A percentile compares a stretch with the other conserved stretches of the same genome.
Evolutionary conservation across 441 rosid species (phyloP).

Genomic region (Eruca vesicaria): DNA sequence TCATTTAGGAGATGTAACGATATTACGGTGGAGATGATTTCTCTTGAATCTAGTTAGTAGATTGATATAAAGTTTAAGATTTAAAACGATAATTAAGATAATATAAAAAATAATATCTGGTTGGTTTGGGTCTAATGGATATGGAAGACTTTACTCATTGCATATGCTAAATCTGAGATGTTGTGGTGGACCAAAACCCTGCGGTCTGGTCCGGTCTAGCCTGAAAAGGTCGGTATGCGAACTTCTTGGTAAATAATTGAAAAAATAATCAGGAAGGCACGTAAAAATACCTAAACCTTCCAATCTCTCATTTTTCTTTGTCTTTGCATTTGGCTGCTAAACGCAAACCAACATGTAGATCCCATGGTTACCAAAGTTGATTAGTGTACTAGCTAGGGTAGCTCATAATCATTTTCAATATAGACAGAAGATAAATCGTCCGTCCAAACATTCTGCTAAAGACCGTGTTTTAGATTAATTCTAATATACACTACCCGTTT

Average conservation of each 20-base stretch:
- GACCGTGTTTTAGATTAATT: not conserved
- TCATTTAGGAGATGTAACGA: conserved; percentile 14
- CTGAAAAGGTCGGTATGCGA: not conserved
- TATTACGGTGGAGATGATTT: conserved; percentile 16
- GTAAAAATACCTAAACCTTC: too few species aligned
- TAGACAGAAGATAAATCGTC: too few species aligned
- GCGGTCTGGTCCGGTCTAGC: not conserved
- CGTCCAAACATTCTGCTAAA: too few species aligned
- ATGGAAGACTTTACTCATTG: not conserved
- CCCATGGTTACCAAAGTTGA: too few species aligned
- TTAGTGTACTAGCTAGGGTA: too few species aligned
- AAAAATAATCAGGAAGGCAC: too few species aligned
- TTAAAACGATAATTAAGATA: not conserved
- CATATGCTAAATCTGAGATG: not conserved
- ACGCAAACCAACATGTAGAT: too few species aligned
- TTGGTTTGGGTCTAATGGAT: not conserved
- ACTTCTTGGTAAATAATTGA: too few species aligned
- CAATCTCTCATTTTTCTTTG: too few species aligned
- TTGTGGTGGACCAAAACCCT: not conserved
- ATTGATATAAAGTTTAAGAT: not conserved
- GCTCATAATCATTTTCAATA: too few species aligned
- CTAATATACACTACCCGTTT: not conserved
- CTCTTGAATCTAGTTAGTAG: conserved; percentile 14
- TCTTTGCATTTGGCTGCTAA: too few species aligned
- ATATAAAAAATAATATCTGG: not conserved